phyloP scores from a whole-genome alignment of 768 basidiomycete genomes.

The Leccinum fibrillosum region DNA sequence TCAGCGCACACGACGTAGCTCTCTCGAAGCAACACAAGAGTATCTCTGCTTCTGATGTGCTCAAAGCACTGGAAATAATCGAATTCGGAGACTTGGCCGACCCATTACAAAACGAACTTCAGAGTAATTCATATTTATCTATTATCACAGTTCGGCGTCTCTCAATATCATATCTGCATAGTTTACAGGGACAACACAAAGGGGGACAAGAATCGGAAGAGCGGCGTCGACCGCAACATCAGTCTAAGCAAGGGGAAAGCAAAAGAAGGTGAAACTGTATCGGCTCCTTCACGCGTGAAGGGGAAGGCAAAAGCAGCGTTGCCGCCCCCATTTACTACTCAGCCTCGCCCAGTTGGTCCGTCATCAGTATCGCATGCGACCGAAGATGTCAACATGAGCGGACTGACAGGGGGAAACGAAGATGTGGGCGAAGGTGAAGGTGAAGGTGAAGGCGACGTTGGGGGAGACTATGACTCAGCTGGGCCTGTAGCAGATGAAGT shows the following conservation, averaged over 20 bases:
- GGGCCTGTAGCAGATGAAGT: constrained; percentile 23
- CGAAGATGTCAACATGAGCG: constrained; percentile 23
- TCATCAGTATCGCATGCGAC: constrained; percentile 26
- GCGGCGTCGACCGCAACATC: constrained; percentile 22
- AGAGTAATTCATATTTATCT: constrained; percentile 36
- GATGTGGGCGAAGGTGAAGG: constrained; percentile 38
- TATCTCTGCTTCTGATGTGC: constrained; percentile 85
- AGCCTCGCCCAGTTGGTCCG: constrained; percentile 28
- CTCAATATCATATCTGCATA: constrained; percentile 28
- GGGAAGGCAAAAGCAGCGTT: constrained; percentile 31
- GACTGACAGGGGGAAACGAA: constrained; percentile 24
- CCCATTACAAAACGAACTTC: constrained; percentile 60
- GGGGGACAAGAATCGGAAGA: constrained; percentile 49
- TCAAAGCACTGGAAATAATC: constrained; percentile 78
- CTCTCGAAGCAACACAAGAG: constrained; percentile 82
- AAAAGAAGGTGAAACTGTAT: constrained; percentile 32
- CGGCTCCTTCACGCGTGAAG: constrained; percentile 26
- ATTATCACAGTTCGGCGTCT: neutral
- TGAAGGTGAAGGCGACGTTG: constrained; percentile 32
- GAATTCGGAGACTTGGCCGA: constrained; percentile 73
- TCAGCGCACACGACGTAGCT: constrained; percentile 86
- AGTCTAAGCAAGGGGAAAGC: constrained; percentile 28
- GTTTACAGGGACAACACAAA: constrained; percentile 67
- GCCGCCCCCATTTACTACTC: constrained; percentile 28
- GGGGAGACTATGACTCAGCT: constrained; percentile 21